Evolutionary conservation across 2,329 filamentous ascomycete genomes (phyloP).

Genomic region (Diaporthe sp.): DNA sequence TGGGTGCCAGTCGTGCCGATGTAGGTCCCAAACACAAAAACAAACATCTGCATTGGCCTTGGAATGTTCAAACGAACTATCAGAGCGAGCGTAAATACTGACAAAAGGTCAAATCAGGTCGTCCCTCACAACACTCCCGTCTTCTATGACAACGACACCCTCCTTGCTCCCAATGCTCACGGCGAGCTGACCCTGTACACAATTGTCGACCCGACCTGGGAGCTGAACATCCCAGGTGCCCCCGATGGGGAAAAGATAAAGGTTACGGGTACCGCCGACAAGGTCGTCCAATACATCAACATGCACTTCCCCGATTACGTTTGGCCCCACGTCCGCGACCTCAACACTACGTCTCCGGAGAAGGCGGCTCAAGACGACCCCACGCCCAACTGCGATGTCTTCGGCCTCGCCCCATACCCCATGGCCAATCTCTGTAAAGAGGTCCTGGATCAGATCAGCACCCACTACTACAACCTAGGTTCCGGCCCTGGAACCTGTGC

Average conservation of each 20-base stretch:
- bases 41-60: too few species aligned
- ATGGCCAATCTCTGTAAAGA: background rate
- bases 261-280: background rate
- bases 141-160: background rate
- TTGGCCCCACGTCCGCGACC: background rate
- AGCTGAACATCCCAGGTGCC: background rate
- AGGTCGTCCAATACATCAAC: background rate
- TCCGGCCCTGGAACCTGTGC: background rate
- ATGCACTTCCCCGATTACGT: background rate
- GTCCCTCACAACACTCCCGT: background rate
- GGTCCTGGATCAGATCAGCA: background rate
- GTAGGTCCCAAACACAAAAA: background rate
- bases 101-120: background rate
- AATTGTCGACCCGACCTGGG: constrained; percentile 17
- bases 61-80: too few species aligned
- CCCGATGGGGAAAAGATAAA: background rate
- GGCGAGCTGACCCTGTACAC: background rate
- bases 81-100: background rate
- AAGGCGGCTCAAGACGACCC: background rate
- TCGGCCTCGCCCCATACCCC: background rate
- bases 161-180: background rate
- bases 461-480: background rate
- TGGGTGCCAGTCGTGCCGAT: background rate
- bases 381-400: background rate
- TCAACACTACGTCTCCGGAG: background rate